phyloP scores from a whole-genome alignment of 1,284 basidiomycete species.

The Microbotryum saponariae region DNA sequence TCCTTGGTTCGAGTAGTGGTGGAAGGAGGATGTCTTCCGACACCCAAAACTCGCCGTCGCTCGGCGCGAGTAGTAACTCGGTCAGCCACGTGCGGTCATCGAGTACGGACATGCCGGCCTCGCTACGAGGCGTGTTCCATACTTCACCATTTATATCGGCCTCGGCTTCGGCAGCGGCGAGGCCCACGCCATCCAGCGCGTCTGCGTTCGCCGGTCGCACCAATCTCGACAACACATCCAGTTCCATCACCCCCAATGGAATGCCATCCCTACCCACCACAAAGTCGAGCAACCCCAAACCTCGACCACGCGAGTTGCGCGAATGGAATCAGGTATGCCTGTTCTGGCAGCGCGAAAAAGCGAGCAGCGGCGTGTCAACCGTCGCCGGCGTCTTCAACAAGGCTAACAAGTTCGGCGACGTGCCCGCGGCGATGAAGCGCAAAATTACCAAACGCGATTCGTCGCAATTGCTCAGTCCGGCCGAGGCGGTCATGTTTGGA shows the following conservation, averaged over 20 bases:
- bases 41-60: neutral
- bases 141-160: neutral
- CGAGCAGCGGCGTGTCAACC: neutral
- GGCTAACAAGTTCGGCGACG: constrained; percentile 21
- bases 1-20: neutral
- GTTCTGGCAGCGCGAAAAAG: constrained; percentile 20
- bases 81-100: constrained; percentile 5
- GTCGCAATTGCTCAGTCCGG: constrained; percentile 28
- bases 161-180: neutral
- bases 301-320: constrained; percentile 20
- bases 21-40: neutral
- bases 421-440: constrained; percentile 29
- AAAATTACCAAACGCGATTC: constrained; percentile 29
- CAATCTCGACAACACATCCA: neutral
- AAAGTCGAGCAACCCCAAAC: neutral
- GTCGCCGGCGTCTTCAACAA: constrained; percentile 19
- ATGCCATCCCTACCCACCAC: neutral
- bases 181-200: neutral
- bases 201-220: neutral
- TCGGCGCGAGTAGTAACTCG: neutral
- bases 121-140: neutral
- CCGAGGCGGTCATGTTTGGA: constrained; percentile 20
- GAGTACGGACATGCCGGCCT: neutral
- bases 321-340: constrained; percentile 31
- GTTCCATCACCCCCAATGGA: constrained; percentile 2